phyloP scores from a whole-genome alignment of 495 filamentous ascomycete species.

The Glutinoglossum americanum region DNA sequence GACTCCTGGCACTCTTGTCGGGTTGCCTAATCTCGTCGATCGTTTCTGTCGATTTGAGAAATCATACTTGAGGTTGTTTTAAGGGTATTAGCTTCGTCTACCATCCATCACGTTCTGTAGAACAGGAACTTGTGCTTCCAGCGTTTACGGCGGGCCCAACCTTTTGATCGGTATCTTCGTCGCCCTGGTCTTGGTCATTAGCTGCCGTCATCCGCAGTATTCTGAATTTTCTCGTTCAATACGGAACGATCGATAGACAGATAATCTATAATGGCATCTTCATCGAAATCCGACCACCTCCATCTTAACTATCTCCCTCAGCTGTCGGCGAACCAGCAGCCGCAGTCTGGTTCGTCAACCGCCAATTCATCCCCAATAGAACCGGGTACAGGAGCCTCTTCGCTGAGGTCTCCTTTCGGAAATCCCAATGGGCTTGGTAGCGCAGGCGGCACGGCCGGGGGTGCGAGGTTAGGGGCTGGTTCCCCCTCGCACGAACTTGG shows the following conservation, averaged over 20 bases:
- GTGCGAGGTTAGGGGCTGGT: constrained; percentile 69
- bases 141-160: neutral
- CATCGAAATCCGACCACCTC: constrained; percentile 44
- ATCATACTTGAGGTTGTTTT: neutral
- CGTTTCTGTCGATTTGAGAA: neutral
- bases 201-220: constrained; percentile 8
- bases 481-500: constrained; percentile 89
- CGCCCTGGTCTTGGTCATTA: constrained; percentile 14
- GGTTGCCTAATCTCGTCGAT: neutral
- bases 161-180: neutral
- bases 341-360: constrained; percentile 69
- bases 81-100: neutral
- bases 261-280: constrained; percentile 88
- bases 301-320: constrained; percentile 52
- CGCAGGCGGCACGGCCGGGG: constrained; percentile 46
- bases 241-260: constrained; percentile 8
- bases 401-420: constrained; percentile 56
- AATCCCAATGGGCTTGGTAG: constrained; percentile 34
- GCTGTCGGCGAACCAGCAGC: constrained; percentile 29
- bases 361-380: constrained; percentile 77
- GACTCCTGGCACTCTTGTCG: too few relatives aligned
- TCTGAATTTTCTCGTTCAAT: constrained; percentile 3
- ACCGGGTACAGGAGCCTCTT: constrained; percentile 34
- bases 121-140: neutral
- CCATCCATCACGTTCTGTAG: neutral